Conservation (phyloP, 306 rosid genomes). For the Pyrus pyrifolia region DNA sequence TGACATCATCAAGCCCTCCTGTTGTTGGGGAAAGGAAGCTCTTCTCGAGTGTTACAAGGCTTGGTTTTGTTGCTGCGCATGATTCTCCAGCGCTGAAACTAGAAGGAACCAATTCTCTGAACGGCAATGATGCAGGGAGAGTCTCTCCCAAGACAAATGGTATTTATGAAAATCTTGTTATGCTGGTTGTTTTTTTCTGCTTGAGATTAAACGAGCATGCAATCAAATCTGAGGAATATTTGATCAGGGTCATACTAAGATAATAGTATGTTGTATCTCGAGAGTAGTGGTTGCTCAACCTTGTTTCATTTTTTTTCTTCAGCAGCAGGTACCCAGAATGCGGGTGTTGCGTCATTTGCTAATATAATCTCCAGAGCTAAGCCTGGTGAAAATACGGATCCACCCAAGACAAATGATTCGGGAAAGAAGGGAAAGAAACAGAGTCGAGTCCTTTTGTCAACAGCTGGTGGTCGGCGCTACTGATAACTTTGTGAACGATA, state of each 20-base stretch:
- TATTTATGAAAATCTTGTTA: constrained; percentile 14
- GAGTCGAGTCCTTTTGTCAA: constrained; percentile 74
- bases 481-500: constrained; percentile 17
- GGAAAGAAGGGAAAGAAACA: constrained; percentile 88
- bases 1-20: constrained; percentile 62
- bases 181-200: background rate
- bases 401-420: constrained; percentile 52
- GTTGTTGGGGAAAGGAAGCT: constrained; percentile 62
- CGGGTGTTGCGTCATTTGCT: constrained; percentile 61
- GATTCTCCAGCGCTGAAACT: constrained; percentile 74
- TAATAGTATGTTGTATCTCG: background rate
- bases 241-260: background rate
- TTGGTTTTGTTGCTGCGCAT: constrained; percentile 94
- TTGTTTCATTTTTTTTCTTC: background rate
- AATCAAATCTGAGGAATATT: background rate
- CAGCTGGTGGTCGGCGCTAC: constrained; percentile 87
- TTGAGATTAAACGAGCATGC: background rate
- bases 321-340: constrained; percentile 36
- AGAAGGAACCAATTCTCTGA: constrained; percentile 43
- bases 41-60: constrained; percentile 78
- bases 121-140: constrained; percentile 10
- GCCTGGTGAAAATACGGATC: constrained; percentile 32
- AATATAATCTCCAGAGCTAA: constrained; percentile 58
- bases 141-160: constrained; percentile 43
- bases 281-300: background rate